Evolutionary conservation across 441 rosid genomes (phyloP), one percentile per base, ranked within the genome.

Genomic region (Capsella rubella): DNA sequence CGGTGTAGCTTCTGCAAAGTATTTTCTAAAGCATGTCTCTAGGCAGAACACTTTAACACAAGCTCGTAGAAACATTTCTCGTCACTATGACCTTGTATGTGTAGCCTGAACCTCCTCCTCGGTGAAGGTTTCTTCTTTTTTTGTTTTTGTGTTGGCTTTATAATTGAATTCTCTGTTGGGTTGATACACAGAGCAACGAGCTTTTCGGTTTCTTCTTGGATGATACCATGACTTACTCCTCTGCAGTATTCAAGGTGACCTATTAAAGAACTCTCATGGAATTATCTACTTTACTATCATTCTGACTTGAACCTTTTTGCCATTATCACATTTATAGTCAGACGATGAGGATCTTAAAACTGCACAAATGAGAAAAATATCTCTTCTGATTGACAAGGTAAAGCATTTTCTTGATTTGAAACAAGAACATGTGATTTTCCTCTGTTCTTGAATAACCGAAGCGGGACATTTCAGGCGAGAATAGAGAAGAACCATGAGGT

Each of bases 31-130:
- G 76, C 97, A 93, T 79, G 79, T 86, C 37, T 82, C 82, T 4
- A 84, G 96, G 72, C 84, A 84, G 54, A 95, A 93, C 74, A 86
- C 94, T 9, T 87, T 95, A 21, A 91, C 97, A 9, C 96, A 95
- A 87, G 94, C 98, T 81, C 93, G 98, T 6, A 81, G 97, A 80
- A 95, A 93, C 58, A 90, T 90, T 64, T 95, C 98, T 67, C 90
- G 85, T 34, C 97, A 91, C 77, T 95, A 93, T 75, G 97, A 95
- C 84, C 84, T 93, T 92, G 99, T 93, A 86, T 18, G 53, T 61
- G 53, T 61, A 18, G 1, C 59, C 7, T 60, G 8, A 34, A 52
- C 35, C 60, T 53, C 43, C 31, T 16, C 46, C 10, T 58, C 0
- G 0, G 49, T 51, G 47, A 40, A 43, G 13, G 1, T 34, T 42